Conservation (phyloP, 192 early-diverging fungal species). For the Backusella mclennaniae region DNA sequence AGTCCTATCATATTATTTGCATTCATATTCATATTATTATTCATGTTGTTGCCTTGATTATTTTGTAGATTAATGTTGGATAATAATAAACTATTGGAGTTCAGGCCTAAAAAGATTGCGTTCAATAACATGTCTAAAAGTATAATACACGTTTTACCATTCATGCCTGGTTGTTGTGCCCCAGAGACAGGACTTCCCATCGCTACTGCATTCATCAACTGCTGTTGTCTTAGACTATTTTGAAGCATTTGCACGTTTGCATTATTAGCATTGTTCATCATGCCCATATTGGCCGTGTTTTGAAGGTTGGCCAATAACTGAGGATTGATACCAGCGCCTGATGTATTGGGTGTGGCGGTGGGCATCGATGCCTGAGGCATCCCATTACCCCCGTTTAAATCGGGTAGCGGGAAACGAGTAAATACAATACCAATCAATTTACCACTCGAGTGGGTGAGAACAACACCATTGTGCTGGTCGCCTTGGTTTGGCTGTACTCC, state of each 20-base stretch:
- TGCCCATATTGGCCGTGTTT: slow-evolving; percentile 13
- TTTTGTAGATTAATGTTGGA: slow-evolving; percentile 36
- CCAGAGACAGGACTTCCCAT: slow-evolving; percentile 10
- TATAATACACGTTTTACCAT: not conserved
- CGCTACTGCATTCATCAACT: slow-evolving; percentile 18
- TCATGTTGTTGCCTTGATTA: slow-evolving; percentile 8
- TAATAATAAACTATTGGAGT: slow-evolving; percentile 35
- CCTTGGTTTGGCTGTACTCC: slow-evolving; percentile 13
- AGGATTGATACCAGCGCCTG: slow-evolving; percentile 6
- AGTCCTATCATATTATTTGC: slow-evolving; percentile 14
- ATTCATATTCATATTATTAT: slow-evolving; percentile 21
- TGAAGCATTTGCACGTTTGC: slow-evolving; percentile 21
- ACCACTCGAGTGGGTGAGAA: slow-evolving; percentile 32
- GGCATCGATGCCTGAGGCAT: not conserved
- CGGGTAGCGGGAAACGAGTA: slow-evolving; percentile 28
- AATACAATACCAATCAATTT: slow-evolving; percentile 39
- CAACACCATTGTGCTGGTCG: slow-evolving; percentile 27
- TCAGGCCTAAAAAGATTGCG: slow-evolving; percentile 15
- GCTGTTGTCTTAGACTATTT: slow-evolving; percentile 19
- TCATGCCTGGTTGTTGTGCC: slow-evolving; percentile 13
- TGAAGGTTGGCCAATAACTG: not conserved
- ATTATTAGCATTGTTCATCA: slow-evolving; percentile 20
- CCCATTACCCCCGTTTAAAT: slow-evolving; percentile 16
- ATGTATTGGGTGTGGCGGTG: not conserved
- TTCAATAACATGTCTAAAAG: not conserved